phyloP scores from a whole-genome alignment of 139 green algal genomes.

The Ulvella scutata region DNA sequence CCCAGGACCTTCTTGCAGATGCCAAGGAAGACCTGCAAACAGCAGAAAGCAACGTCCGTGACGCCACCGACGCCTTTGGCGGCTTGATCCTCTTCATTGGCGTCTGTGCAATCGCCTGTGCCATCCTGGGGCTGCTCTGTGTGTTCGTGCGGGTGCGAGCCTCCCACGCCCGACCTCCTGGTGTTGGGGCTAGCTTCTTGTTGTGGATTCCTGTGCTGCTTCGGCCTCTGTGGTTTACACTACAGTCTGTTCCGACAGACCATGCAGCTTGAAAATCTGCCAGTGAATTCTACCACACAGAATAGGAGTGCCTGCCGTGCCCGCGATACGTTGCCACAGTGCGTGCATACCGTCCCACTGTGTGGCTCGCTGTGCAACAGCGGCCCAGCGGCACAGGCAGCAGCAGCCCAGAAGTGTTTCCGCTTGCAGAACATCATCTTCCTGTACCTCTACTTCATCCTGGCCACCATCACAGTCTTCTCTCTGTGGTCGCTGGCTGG shows the following conservation, averaged over 20 bases:
- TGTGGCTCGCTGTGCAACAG: no score
- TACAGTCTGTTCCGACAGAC: no score
- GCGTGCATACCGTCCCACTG: no score
- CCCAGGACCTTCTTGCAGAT: not conserved
- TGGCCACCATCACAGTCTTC: not conserved
- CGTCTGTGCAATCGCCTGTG: not conserved
- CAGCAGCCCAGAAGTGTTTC: no score
- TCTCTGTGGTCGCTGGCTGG: not conserved
- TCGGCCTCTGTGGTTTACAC: no score
- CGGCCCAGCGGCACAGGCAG: no score
- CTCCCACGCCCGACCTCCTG: not conserved
- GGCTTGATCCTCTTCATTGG: not conserved
- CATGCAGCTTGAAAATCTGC: no score
- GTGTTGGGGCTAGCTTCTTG: no score
- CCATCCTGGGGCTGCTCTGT: not conserved
- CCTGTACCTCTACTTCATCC: constrained; percentile 3
- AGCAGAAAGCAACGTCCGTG: not conserved
- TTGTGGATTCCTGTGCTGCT: no score
- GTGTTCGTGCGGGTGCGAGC: not conserved
- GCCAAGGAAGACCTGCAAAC: not conserved
- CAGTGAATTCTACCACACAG: no score
- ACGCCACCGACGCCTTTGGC: not conserved
- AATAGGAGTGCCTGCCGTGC: no score
- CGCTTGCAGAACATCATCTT: not conserved
- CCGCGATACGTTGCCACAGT: no score